Evolutionary conservation across 805 yeast species (phyloP), one percentile per base, ranked within the genome.

Genomic region (Ogataea trehaloabstinens): DNA sequence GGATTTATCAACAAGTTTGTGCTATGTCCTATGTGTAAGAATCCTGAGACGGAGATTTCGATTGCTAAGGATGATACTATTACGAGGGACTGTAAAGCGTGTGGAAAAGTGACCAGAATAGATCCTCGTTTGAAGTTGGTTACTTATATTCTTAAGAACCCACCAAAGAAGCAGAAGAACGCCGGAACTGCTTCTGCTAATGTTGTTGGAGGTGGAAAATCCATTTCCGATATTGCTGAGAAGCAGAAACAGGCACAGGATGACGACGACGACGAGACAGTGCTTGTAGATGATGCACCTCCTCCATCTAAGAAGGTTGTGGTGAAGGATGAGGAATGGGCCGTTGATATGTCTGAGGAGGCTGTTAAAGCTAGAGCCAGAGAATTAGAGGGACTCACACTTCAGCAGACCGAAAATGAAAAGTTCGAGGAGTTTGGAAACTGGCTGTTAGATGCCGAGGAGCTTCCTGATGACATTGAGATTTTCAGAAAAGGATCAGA

Each of bases 31-130:
- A 76, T 87, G 41, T 93, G 99, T 74, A 85, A 86, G 71, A 93
- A 93, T 70, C 99, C 99, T 33, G 99, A 93, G 70, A 93, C 99
- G 18, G 97, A 88, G 61, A 82, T 90, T 60, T 73, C 81, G 51
- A 73, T 93, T 53, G 80, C 82, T 55, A 84, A 81, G 53, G 82
- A 78, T 49, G 93, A 82, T 31, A 72, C 71, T 51, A 70, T 93
- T 60, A 82, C 81, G 52, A 82, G 89, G 67, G 97, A 93, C 66
- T 93, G 99, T 74, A 93, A 93, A 64, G 99, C 99, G 17, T 93
- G 99, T 74, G 99, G 99, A 69, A 80, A 82, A 63, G 77, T 91
- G 61, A 79, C 95, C 18, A 73, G 72, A 38, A 79, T 90, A 54
- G 96, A 90, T 56, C 81, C 86, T 45, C 77, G 93, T 62, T 93